Percentiles rank a stretch among this genome's conserved stretches.
phyloP scores from a whole-genome alignment of 805 yeast species.

The Yarrowia divulgata region DNA sequence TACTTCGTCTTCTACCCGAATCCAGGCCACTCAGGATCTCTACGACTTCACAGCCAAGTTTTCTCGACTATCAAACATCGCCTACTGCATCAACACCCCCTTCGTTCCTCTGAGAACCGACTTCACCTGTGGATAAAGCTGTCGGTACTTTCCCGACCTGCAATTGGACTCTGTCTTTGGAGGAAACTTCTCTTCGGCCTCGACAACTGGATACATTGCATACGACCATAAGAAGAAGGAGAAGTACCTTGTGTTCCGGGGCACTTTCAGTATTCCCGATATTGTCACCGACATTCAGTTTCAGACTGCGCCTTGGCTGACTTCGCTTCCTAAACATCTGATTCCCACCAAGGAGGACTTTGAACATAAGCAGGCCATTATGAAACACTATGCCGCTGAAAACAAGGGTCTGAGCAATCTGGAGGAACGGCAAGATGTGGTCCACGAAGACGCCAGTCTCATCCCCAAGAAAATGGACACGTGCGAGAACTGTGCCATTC shows the following conservation, averaged over 20 bases:
- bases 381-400: conserved; percentile 1
- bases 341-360: neutral
- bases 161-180: neutral
- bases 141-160: neutral
- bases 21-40: conserved; percentile 1
- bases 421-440: neutral
- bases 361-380: conserved; percentile 2
- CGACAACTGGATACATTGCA: neutral
- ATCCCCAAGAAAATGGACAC: neutral
- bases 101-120: neutral
- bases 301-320: conserved; percentile 16
- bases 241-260: conserved; percentile 24
- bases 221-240: conserved; percentile 23
- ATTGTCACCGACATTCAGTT: conserved; percentile 20
- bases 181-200: neutral
- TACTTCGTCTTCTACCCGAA: neutral
- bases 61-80: neutral
- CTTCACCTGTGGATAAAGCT: neutral
- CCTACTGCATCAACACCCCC: neutral
- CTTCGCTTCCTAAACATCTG: neutral
- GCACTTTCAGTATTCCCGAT: conserved; percentile 27
- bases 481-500: conserved; percentile 8
- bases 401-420: conserved; percentile 10
- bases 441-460: conserved; percentile 1
- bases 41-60: neutral